Base-by-base conservation (phyloP, 495 filamentous ascomycete genomes). In the Aspergillus leporis region DNA sequence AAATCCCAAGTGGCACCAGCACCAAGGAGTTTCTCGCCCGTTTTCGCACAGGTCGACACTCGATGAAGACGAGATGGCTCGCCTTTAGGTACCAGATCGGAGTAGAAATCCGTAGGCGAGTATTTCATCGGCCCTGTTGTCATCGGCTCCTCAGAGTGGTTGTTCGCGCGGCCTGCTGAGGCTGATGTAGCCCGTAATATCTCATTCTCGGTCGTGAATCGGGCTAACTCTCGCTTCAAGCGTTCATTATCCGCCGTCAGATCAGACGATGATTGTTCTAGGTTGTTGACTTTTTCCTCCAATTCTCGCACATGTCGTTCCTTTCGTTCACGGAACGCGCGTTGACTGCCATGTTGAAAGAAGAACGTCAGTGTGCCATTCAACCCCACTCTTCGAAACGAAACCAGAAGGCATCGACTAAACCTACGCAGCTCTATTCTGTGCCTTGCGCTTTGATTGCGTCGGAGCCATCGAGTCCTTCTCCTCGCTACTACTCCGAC, bases 261-360 rank as follows among this genome's bases (percentile, higher is more conserved):
- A 21, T 73, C 74, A 16, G 69, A 72, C 10, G 81, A 83, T 58
- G 75, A 73, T 60, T 83, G 78, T 71, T 92, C 87, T 22, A 95
- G 81, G 53, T 80, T 83, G 55, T 83, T 86, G 38, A 97, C 87
- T 66, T 95, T 94, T 51, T 85, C 81, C 74, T 98, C 93, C 31
- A 98, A 87, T 55, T 97, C 91, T 70, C 90, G 90, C 50, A 97
- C 91, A 65, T 95, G 93, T 45, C 87, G 85, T 70, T 97, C 94
- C 74, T 97, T 98, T 61, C 94, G 89, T 71, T 98, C 94, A 56
- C 94, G 91, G 71, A 97, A 98, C 48, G 94, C 94, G 66, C 94
- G 88, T 78, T 98, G 94, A 32, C 93, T 97, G 59, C 3, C 5
- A 4, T 55, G 55, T 30, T 28, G 16, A 16, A 9, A 34, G 0